A percentile compares a stretch with the other conserved stretches of the same genome.
phyloP scores from a whole-genome alignment of 2,329 filamentous ascomycete species.

The Xylaria sp. region DNA sequence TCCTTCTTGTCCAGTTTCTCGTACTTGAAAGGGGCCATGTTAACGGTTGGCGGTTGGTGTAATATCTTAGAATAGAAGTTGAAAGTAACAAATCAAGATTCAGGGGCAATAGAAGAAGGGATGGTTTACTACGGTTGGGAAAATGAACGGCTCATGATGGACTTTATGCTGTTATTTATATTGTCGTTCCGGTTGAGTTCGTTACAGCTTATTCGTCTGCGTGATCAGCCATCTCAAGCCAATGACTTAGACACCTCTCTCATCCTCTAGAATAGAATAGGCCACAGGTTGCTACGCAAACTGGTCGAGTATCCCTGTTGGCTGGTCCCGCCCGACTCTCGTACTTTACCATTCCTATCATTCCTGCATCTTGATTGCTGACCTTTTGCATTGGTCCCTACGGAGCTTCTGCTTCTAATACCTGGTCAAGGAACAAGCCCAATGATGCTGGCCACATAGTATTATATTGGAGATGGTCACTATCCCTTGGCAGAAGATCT shows the following conservation, averaged over 20 bases:
- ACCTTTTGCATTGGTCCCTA: not conserved
- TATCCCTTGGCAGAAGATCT: not conserved
- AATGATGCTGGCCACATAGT: not conserved
- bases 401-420: not conserved
- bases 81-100: not conserved
- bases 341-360: not conserved
- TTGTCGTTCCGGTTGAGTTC: not conserved
- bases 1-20: constrained; percentile 45
- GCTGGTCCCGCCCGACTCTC: not conserved
- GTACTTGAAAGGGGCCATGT: constrained; percentile 36
- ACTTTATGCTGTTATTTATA: constrained; percentile 11
- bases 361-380: not conserved
- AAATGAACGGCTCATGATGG: not conserved
- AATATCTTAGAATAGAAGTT: not conserved
- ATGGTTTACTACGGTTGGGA: not conserved
- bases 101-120: not conserved
- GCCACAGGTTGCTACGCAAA: not conserved
- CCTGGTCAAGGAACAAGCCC: too few species aligned
- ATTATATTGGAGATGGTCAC: not conserved
- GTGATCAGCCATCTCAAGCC: not conserved
- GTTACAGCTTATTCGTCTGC: not conserved
- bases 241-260: not conserved
- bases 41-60: not conserved
- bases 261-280: not conserved
- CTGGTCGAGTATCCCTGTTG: not conserved